phyloP scores from a whole-genome alignment of 2,329 filamentous ascomycete species.

The Myotisia sp. region DNA sequence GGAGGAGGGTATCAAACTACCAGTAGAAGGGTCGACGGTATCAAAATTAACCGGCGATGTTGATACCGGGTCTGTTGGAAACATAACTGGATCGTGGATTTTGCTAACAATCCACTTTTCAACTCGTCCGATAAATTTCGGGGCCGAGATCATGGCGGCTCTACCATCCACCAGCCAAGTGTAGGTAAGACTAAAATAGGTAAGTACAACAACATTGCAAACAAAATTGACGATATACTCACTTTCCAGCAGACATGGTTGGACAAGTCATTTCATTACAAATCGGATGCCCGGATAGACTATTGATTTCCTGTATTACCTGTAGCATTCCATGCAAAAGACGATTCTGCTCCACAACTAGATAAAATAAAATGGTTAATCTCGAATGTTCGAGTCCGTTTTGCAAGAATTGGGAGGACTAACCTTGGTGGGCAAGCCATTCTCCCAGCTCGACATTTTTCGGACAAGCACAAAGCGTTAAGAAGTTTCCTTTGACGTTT shows the following conservation, averaged over 20 bases:
- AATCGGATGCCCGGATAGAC: constrained; percentile 56
- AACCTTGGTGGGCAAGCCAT: constrained; percentile 92
- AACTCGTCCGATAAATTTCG: constrained; percentile 88
- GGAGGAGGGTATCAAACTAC: constrained; percentile 36
- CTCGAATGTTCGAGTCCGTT: too few species aligned
- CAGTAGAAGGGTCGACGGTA: constrained; percentile 32
- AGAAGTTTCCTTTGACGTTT: constrained; percentile 94
- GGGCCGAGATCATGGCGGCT: constrained; percentile 81
- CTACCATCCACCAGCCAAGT: constrained; percentile 86
- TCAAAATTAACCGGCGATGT: constrained; percentile 36
- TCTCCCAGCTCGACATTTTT: constrained; percentile 89
- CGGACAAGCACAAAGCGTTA: constrained; percentile 83
- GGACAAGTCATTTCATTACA: constrained; percentile 77
- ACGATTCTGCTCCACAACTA: constrained; percentile 85
- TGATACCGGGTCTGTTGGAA: constrained; percentile 69
- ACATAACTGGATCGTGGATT: constrained; percentile 76
- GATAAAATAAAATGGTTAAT: neutral
- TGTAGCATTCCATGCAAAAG: constrained; percentile 80
- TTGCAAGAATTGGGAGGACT: constrained; percentile 15
- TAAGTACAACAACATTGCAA: neutral
- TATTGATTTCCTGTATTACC: constrained; percentile 74
- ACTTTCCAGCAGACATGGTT: constrained; percentile 89
- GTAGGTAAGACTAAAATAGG: constrained; percentile 60
- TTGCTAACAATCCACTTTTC: constrained; percentile 97
- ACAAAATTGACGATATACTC: constrained; percentile 31